Evolutionary conservation across 306 rosid species (phyloP).

Genomic region (Vachellia collinsii): DNA sequence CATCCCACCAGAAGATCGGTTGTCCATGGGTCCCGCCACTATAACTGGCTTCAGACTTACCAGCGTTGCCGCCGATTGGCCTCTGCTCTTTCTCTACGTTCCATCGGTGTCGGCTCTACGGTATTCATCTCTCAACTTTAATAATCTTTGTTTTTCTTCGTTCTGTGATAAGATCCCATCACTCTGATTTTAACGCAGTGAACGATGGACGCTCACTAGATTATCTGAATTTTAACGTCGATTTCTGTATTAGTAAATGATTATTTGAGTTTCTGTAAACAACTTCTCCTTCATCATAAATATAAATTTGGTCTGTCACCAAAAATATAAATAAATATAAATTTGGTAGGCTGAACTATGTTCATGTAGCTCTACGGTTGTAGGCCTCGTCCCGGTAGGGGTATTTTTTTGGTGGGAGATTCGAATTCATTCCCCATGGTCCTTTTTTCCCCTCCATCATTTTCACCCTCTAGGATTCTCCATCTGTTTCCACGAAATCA

Average conservation of each 20-base stretch:
- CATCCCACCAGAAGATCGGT: slow-evolving; percentile 73
- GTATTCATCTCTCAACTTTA: slow-evolving; percentile 34
- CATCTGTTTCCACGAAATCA: background rate
- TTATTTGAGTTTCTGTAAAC: background rate
- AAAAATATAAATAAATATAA: background rate
- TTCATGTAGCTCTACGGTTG: background rate
- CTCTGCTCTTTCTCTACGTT: slow-evolving; percentile 69
- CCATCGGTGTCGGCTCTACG: slow-evolving; percentile 75
- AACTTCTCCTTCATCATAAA: background rate
- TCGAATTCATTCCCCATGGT: background rate
- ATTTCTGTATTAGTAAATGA: background rate
- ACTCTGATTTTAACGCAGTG: background rate
- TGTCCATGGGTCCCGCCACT: slow-evolving; percentile 73
- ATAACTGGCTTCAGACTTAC: slow-evolving; percentile 88
- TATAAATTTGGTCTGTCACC: background rate
- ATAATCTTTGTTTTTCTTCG: background rate
- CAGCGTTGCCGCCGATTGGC: slow-evolving; percentile 85
- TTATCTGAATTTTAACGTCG: background rate
- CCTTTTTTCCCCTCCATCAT: background rate
- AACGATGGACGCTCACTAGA: background rate
- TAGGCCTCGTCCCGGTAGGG: background rate
- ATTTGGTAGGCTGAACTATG: background rate
- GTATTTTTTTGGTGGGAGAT: background rate
- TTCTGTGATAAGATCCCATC: background rate
- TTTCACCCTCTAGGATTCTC: background rate